Percentiles rank a stretch among this genome's conserved stretches.
phyloP scores from a whole-genome alignment of 1,284 basidiomycete species.

The Thelephora terrestris region DNA sequence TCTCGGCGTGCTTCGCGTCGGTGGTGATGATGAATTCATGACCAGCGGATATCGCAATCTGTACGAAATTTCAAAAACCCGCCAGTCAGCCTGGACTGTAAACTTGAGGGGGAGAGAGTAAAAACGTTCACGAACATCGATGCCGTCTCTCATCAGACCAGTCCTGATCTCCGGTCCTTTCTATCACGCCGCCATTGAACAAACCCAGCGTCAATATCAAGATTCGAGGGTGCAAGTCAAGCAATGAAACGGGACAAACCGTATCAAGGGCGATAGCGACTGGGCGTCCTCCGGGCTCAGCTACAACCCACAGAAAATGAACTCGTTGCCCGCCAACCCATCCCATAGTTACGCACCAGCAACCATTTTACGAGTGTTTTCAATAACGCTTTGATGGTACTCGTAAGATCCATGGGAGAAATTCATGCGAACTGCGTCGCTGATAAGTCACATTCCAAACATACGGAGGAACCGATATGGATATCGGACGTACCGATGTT shows the following conservation, averaged over 20 bases:
- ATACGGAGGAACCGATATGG: constrained; percentile 5
- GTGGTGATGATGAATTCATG: constrained; percentile 93
- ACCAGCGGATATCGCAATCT: constrained; percentile 81
- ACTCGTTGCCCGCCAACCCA: background rate
- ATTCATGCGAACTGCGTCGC: constrained; percentile 84
- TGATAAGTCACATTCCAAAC: background rate
- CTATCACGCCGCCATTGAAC: constrained; percentile 25
- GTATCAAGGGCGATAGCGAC: constrained; percentile 98
- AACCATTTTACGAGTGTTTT: constrained; percentile 86
- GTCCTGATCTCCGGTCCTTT: constrained; percentile 99
- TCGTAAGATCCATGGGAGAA: constrained; percentile 96
- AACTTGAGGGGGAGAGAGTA: constrained; percentile 1
- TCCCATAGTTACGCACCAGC: constrained; percentile 33
- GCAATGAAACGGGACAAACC: constrained; percentile 31
- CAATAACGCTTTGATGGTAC: constrained; percentile 95
- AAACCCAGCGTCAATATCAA: constrained; percentile 6
- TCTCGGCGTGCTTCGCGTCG: constrained; percentile 73
- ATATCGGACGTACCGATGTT: constrained; percentile 73
- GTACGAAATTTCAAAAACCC: constrained; percentile 9
- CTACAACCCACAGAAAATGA: constrained; percentile 10
- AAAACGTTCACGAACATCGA: constrained; percentile 57
- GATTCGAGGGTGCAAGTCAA: constrained; percentile 8
- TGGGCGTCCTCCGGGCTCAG: constrained; percentile 69
- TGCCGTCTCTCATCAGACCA: constrained; percentile 81
- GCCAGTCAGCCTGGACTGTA: constrained; percentile 3